A percentile compares a stretch with the other conserved stretches of the same genome.
These are phyloP conservation scores for Thozetella sp. DNA, from an alignment of 495 filamentous ascomycete species.

Conservation along the genomic window DNA sequence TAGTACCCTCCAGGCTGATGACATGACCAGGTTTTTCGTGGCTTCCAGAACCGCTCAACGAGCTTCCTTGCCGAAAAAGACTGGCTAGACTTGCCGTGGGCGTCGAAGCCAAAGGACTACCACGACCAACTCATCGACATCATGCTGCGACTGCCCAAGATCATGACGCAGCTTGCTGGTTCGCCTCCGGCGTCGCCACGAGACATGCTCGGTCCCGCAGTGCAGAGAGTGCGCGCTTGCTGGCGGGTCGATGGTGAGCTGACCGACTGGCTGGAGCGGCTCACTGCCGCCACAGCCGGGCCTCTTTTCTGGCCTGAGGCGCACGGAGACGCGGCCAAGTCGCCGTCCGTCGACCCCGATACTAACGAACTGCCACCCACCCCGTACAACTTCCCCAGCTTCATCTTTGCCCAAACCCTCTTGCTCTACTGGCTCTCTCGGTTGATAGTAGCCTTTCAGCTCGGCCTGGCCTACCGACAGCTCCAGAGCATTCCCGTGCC, in stretches of 20 bases:
- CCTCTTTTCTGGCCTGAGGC: neutral
- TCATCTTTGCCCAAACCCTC: conserved; percentile 6
- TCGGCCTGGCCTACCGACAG: neutral
- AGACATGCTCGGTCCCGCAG: neutral
- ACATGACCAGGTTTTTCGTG: conserved; percentile 3
- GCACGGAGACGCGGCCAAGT: neutral
- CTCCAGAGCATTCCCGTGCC: neutral
- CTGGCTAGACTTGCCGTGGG: conserved; percentile 4
- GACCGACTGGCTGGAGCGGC: neutral
- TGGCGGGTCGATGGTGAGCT: conserved; percentile 1
- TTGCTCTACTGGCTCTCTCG: neutral
- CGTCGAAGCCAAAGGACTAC: neutral
- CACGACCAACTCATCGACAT: conserved; percentile 3
- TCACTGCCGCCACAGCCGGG: neutral
- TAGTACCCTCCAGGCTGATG: too few species aligned
- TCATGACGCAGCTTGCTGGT: neutral
- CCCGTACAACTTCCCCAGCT: neutral
- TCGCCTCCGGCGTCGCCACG: too few species aligned
- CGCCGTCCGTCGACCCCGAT: neutral
- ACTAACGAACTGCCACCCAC: neutral
- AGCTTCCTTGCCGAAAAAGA: neutral
- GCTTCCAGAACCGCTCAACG: neutral
- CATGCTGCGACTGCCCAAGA: neutral
- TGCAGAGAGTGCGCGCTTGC: neutral
- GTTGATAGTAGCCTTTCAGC: neutral